Evolutionary conservation across 192 early-diverging fungal species (phyloP).

Genomic region (Coemansia sp.): DNA sequence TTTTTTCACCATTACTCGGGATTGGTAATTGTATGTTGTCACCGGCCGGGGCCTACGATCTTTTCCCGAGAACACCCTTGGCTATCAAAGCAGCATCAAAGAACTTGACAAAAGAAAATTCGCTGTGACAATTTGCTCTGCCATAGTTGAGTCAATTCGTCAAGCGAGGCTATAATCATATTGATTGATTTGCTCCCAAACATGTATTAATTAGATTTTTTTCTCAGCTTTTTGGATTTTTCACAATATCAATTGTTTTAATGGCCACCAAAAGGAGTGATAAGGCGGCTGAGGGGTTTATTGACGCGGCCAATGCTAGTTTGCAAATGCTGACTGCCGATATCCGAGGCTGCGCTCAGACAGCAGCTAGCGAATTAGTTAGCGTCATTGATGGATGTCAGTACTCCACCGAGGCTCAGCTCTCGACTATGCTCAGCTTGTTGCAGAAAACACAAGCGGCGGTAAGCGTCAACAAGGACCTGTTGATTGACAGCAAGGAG

Average conservation of each 20-base stretch:
- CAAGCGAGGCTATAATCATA: not conserved
- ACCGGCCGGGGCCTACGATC: not conserved
- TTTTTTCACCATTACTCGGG: not conserved
- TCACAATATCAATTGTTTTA: not conserved
- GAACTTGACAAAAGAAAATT: not conserved
- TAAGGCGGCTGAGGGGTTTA: conserved; percentile 2
- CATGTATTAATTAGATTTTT: not conserved
- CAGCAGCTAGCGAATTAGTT: conserved; percentile 11
- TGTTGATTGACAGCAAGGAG: not conserved
- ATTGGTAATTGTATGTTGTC: no score
- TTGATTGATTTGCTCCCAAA: not conserved
- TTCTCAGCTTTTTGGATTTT: not conserved
- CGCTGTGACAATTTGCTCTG: not conserved
- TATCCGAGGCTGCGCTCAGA: conserved; percentile 5
- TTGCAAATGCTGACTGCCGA: conserved; percentile 9
- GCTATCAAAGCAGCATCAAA: not conserved
- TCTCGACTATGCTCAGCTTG: not conserved
- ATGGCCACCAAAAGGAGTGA: not conserved
- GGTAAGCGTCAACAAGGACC: not conserved
- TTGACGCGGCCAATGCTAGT: conserved; percentile 8
- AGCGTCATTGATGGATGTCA: conserved; percentile 6
- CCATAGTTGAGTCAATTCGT: not conserved
- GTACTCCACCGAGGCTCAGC: conserved; percentile 4
- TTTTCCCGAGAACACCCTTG: not conserved
- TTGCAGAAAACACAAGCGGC: not conserved